Evolutionary conservation across 2,329 filamentous ascomycete genomes (phyloP).

Genomic region (Tolypocladium capitatum): DNA sequence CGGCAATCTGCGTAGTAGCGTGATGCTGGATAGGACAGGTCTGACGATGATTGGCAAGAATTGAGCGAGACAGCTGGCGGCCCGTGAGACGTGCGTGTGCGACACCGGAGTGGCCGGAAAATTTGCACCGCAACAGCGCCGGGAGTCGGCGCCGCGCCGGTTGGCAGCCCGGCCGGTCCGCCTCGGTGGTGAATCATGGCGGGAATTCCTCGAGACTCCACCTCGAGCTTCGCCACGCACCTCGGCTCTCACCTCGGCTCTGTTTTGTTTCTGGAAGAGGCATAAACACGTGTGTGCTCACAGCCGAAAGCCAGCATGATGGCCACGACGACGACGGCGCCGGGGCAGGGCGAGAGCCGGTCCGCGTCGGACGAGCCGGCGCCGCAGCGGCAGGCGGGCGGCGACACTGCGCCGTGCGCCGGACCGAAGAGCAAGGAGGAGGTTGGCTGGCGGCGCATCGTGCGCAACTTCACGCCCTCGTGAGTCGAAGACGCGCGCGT

Average conservation of each 20-base stretch:
- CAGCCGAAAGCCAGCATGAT: not conserved
- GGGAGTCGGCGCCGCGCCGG: not conserved
- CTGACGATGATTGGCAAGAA: not conserved
- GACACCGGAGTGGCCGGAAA: not conserved
- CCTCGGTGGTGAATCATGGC: too few species aligned
- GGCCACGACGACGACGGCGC: not conserved
- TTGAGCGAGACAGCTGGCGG: not conserved
- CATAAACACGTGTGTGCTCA: not conserved
- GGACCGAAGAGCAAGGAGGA: conserved; percentile 11
- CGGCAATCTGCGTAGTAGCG: not conserved
- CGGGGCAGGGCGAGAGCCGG: not conserved
- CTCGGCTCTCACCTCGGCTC: too few species aligned
- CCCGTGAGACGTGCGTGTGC: not conserved
- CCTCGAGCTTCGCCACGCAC: not conserved
- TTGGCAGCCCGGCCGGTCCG: not conserved
- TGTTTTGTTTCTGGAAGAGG: not conserved
- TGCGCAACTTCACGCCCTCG: conserved; percentile 42
- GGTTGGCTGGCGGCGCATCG: conserved; percentile 29
- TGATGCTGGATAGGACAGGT: not conserved
- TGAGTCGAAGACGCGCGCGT: conserved; percentile 15
- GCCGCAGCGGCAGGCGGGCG: not conserved
- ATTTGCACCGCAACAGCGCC: not conserved
- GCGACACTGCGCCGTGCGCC: conserved; percentile 11
- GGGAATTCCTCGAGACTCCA: not conserved
- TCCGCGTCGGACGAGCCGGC: not conserved